Percentiles rank a stretch among this genome's conserved stretches.
Conservation (phyloP, 768 basidiomycete genomes). For the Tulasnella calospora region DNA sequence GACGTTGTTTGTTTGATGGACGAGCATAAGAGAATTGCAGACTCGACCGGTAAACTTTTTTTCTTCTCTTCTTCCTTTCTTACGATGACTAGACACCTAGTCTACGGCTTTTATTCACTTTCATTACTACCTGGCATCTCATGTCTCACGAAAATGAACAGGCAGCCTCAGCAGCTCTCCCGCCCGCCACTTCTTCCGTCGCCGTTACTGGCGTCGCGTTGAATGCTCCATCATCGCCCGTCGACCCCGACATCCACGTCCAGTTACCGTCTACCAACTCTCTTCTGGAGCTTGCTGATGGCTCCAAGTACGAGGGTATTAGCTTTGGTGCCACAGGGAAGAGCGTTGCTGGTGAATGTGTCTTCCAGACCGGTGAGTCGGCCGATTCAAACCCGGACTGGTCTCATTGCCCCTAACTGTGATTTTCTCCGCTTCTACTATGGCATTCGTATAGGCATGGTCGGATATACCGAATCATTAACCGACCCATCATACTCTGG, state of each 20-base stretch:
- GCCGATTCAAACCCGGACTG: background rate
- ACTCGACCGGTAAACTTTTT: background rate
- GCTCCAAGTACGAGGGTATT: slow-evolving; percentile 78
- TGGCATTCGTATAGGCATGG: slow-evolving; percentile 70
- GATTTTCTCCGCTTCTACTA: background rate
- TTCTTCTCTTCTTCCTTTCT: background rate
- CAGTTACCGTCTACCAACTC: slow-evolving; percentile 39
- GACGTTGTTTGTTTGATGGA: background rate
- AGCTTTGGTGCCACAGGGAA: slow-evolving; percentile 91
- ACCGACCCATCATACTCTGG: slow-evolving; percentile 98
- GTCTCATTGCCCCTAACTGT: background rate
- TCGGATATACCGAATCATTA: slow-evolving; percentile 95
- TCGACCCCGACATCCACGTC: background rate
- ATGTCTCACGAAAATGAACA: background rate
- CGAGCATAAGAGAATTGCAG: background rate
- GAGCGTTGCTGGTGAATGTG: slow-evolving; percentile 94
- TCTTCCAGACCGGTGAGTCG: slow-evolving; percentile 95
- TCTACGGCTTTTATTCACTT: background rate
- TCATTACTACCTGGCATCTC: background rate
- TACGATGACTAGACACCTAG: background rate
- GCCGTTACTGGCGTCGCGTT: background rate
- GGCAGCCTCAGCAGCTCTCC: background rate
- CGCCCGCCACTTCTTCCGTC: background rate
- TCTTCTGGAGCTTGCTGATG: slow-evolving; percentile 86
- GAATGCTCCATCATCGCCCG: background rate